Percentiles rank a stretch among this genome's conserved stretches.
phyloP scores from a whole-genome alignment of 176 grass and related monocot species.

The Rhynchospora tenuis region DNA sequence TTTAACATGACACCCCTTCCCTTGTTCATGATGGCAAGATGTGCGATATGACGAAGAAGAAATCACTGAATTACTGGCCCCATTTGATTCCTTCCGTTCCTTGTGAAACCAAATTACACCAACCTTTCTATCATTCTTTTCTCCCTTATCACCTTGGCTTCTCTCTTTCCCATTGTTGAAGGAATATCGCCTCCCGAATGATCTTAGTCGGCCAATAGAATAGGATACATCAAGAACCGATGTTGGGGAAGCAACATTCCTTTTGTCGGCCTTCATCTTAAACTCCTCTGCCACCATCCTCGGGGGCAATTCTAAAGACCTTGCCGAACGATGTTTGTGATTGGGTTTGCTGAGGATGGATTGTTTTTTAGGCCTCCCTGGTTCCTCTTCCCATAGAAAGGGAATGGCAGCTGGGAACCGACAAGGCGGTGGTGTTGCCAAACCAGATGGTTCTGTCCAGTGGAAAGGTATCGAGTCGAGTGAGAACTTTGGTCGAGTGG shows the following conservation, averaged over 20 bases:
- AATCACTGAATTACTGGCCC: neutral
- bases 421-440: constrained; percentile 2
- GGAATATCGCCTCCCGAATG: neutral
- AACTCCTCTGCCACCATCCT: constrained; percentile 19
- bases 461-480: neutral
- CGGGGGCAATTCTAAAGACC: neutral
- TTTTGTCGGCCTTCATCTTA: neutral
- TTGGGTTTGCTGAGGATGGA: neutral
- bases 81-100: neutral
- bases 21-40: neutral
- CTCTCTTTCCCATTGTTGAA: neutral
- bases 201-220: neutral
- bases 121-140: neutral
- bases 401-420: neutral
- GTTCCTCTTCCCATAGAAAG: constrained; percentile 17
- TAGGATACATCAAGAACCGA: neutral
- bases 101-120: neutral
- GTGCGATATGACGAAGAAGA: neutral
- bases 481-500: neutral
- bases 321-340: neutral
- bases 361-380: constrained; percentile 19
- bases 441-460: neutral
- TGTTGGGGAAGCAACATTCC: neutral
- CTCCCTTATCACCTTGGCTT: too few relatives aligned
- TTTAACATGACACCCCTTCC: neutral